Conservation (phyloP, 257 asterid species). For the Vinca minor region DNA sequence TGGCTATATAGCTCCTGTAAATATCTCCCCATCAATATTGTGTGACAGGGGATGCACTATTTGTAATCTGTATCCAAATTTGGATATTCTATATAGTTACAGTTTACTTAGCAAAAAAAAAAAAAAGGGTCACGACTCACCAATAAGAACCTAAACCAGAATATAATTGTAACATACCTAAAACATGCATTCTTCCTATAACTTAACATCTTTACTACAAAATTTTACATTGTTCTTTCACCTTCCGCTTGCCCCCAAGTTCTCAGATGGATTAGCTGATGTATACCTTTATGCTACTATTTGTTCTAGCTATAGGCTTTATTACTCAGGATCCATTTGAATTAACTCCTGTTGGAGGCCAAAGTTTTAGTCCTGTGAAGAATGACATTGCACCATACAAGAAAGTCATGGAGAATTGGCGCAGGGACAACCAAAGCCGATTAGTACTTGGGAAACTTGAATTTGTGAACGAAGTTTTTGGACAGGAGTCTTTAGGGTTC, state of each 20-base stretch:
- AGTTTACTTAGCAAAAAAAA: no score
- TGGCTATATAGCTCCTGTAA: no score
- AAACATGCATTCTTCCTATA: constrained; percentile 36
- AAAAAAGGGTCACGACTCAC: constrained; percentile 32
- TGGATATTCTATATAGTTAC: no score
- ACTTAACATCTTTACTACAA: constrained; percentile 18
- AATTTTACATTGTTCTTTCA: background rate
- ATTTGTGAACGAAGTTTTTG: constrained; percentile 56
- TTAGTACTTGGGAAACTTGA: constrained; percentile 53
- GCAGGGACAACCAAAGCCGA: constrained; percentile 60
- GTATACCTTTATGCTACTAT: constrained; percentile 40
- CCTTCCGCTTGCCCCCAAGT: background rate
- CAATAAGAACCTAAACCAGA: constrained; percentile 27
- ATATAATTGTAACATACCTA: constrained; percentile 36
- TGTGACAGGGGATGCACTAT: no score
- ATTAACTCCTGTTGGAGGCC: constrained; percentile 74
- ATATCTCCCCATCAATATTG: no score
- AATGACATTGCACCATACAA: constrained; percentile 58
- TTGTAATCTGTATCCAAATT: no score
- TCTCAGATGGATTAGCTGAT: constrained; percentile 47
- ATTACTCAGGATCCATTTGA: constrained; percentile 61
- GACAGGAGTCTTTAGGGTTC: constrained; percentile 84
- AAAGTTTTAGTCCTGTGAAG: constrained; percentile 58
- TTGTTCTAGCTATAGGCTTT: constrained; percentile 36
- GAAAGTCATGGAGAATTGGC: constrained; percentile 69